Percentiles rank a stretch among this genome's conserved stretches.
Evolutionary conservation across 371 early-diverging fungal species (phyloP).

Genomic region (Dinochytrium kinnereticum): DNA sequence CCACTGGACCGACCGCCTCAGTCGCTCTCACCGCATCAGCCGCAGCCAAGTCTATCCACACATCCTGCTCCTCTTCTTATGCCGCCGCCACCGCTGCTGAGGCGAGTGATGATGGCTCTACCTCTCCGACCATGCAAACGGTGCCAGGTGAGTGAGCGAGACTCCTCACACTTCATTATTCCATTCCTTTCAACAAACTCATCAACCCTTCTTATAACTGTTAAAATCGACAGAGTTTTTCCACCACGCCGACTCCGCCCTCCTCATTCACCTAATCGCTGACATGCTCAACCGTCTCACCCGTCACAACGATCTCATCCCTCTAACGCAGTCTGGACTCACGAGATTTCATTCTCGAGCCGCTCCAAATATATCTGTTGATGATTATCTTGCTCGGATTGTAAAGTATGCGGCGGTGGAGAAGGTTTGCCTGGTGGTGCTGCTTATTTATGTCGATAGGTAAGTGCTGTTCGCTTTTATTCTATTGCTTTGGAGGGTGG

Average conservation of each 20-base stretch:
- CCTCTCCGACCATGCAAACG: too few species aligned
- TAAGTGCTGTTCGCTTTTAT: conserved; percentile 11
- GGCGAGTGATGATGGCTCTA: too few species aligned
- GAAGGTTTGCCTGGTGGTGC: conserved; percentile 74
- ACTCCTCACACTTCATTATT: too few species aligned
- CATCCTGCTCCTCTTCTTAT: too few species aligned
- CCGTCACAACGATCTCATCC: conserved; percentile 80
- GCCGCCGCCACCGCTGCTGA: too few species aligned
- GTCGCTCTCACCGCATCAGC: too few species aligned
- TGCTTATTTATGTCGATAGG: conserved; percentile 91
- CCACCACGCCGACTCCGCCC: conserved; percentile 70
- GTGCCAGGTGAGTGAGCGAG: too few species aligned
- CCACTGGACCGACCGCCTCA: too few species aligned
- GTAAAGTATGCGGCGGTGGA: conserved; percentile 87
- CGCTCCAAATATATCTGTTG: conserved; percentile 84
- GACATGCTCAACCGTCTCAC: conserved; percentile 28
- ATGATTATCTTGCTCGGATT: conserved; percentile 75
- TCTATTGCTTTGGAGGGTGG: neutral
- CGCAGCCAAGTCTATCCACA: too few species aligned
- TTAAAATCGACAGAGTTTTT: conserved; percentile 50
- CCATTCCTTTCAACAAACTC: too few species aligned
- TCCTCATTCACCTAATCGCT: conserved; percentile 36
- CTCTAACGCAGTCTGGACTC: conserved; percentile 72
- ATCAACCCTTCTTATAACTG: too few species aligned
- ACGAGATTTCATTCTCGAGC: conserved; percentile 92